Conservation (phyloP, 2,329 filamentous ascomycete species). For the Pseudogymnoascus sp. region DNA sequence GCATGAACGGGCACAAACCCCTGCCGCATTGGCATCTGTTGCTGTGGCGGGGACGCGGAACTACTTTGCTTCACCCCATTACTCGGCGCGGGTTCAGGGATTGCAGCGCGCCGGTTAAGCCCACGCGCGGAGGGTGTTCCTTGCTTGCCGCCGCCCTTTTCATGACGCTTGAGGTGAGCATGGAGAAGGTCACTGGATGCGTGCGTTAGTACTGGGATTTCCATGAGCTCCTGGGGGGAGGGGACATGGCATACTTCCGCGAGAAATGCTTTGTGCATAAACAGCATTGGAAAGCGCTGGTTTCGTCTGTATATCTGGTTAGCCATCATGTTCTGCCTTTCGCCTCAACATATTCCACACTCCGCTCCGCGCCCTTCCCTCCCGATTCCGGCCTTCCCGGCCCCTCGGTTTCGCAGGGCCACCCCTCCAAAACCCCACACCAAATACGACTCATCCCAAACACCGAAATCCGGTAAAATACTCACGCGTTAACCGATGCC, state of each 20-base stretch:
- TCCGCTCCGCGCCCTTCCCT: neutral
- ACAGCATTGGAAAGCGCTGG: constrained; percentile 18
- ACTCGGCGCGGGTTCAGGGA: neutral
- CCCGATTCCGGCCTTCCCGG: neutral
- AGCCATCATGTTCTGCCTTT: neutral
- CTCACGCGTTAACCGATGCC: constrained; percentile 21
- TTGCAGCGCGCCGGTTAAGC: neutral
- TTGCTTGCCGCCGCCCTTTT: constrained; percentile 9
- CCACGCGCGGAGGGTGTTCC: neutral
- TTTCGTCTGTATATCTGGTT: constrained; percentile 15
- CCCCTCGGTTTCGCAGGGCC: neutral
- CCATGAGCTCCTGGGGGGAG: neutral
- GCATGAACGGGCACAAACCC: neutral
- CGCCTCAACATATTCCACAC: no score
- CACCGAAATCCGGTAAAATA: neutral
- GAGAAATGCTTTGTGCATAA: constrained; percentile 20
- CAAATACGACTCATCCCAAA: neutral
- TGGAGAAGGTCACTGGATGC: constrained; percentile 19
- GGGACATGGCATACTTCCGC: constrained; percentile 16
- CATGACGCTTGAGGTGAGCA: constrained; percentile 20
- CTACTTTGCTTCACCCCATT: neutral
- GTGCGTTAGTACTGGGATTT: neutral
- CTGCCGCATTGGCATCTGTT: neutral
- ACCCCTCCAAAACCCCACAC: neutral
- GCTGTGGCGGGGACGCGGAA: neutral